Evolutionary conservation across 768 basidiomycete species (phyloP).

Genomic region (Pulveroboletus frians): DNA sequence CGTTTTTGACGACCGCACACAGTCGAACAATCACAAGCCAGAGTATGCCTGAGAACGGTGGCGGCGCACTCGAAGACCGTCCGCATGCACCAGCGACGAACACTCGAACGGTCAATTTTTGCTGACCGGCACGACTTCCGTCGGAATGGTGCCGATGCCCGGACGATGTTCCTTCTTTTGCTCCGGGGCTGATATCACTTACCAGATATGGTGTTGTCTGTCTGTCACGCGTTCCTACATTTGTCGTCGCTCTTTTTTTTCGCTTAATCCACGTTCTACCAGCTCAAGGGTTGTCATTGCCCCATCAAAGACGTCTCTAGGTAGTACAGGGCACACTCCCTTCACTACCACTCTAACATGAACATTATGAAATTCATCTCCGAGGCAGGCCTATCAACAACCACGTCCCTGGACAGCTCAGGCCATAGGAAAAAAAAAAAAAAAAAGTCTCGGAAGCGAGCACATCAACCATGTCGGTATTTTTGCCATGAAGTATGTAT

Average conservation of each 20-base stretch:
- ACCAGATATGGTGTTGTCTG: not conserved
- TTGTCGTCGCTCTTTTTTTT: not conserved
- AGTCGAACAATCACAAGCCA: conserved; percentile 14
- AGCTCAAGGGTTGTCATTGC: not conserved
- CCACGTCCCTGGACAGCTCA: not conserved
- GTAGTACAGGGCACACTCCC: not conserved
- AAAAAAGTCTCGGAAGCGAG: conserved; percentile 5
- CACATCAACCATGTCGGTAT: not conserved
- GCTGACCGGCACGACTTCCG: conserved; percentile 2
- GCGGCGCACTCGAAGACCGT: not conserved
- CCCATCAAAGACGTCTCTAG: not conserved
- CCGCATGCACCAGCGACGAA: too few species aligned
- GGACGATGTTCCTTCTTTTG: not conserved
- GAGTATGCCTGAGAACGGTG: conserved; percentile 1
- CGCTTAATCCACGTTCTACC: not conserved
- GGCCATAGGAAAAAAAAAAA: too few species aligned
- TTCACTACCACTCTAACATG: not conserved
- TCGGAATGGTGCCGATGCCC: conserved; percentile 10
- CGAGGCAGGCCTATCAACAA: not conserved
- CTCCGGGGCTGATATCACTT: not conserved
- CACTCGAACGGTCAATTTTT: not conserved
- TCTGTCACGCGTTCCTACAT: not conserved
- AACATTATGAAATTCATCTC: not conserved
- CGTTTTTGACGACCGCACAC: not conserved
- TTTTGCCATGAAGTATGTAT: not conserved